Evolutionary conservation across 2,329 filamentous ascomycete genomes (phyloP), one percentile per base, ranked within the genome.

Genomic region (Pseudogymnoascus destructans): DNA sequence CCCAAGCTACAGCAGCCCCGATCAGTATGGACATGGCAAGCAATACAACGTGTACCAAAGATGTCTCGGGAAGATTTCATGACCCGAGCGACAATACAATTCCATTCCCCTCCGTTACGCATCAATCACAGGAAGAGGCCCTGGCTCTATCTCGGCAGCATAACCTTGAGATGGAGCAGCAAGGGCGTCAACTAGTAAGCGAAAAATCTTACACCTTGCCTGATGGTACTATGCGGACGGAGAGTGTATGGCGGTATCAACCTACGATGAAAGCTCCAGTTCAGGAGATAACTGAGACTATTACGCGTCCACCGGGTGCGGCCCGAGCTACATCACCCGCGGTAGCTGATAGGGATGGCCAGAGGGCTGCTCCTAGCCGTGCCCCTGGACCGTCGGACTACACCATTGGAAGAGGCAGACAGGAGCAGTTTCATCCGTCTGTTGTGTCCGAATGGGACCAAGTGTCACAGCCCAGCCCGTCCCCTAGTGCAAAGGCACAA

Each of bases 231-330:
- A 5, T 56, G 32, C 30, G 54, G 19, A 56, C 17, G 13, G 54
- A 56, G 54, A 56, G 27, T 56, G 9, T 56, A 15, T 56, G 54
- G 54, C 54, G 54, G 8, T 56, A 56, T 38, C 30, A 17, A 23
- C 54, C 54, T 19, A 30, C 46, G 15, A 30, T 52, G 25, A 52
- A 52, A 36, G 21, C 21, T 25, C 32, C 35, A 10, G 54, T 17
- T 10, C 19, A 56, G 11, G 54, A 35, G 9, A 32, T 38, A 17
- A 36, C 30, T 15, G 30, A 35, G 32, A 56, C 32, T 36, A 21
- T 56, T 36, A 23, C 30, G 8, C 32, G 54, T 25, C 11, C 54
- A 17, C 54, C 54, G 13, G 35, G 15, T 56, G n/a, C 17, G 8
- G 3, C 4, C 10, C 15, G 10, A 7, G 9, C 32, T n/a, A 11